Evolutionary conservation across 148 eudicot species (phyloP).

Genomic region (Bassia scoparia): DNA sequence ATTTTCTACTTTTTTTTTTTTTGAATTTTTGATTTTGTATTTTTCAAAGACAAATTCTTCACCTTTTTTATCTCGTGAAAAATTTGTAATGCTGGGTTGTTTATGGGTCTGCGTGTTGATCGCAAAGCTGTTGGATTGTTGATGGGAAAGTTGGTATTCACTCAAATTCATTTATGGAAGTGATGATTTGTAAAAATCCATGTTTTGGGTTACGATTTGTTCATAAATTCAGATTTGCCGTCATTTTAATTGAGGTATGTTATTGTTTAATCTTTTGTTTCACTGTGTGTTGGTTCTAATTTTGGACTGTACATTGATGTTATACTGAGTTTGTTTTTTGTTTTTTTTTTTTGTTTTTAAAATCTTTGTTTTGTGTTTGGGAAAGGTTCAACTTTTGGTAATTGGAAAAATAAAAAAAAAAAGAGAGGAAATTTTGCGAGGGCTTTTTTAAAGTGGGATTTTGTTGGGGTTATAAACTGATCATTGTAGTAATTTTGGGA

Average conservation of each 20-base stretch:
- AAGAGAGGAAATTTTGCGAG: slow-evolving; percentile 11
- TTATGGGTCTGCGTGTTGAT: slow-evolving; percentile 35
- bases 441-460: slow-evolving; percentile 4
- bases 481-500: background rate
- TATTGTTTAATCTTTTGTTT: background rate
- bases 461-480: slow-evolving; percentile 6
- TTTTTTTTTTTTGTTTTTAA: background rate
- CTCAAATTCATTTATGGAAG: slow-evolving; percentile 60
- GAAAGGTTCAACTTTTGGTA: background rate
- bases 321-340: background rate
- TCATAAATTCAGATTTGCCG: slow-evolving; percentile 33
- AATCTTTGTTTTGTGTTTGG: background rate
- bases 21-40: background rate
- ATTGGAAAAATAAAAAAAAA: background rate
- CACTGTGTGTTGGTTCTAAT: background rate
- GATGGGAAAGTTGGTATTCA: slow-evolving; percentile 41
- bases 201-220: slow-evolving; percentile 36
- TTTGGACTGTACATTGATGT: background rate
- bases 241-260: slow-evolving; percentile 45
- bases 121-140: slow-evolving; percentile 39
- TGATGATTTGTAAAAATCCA: slow-evolving; percentile 47
- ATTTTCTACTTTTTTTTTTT: background rate
- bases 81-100: slow-evolving; percentile 32
- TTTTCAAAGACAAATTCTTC: background rate
- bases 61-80: background rate